Base-by-base conservation (phyloP, 495 filamentous ascomycete species). In the Pyrenula aspistea region DNA sequence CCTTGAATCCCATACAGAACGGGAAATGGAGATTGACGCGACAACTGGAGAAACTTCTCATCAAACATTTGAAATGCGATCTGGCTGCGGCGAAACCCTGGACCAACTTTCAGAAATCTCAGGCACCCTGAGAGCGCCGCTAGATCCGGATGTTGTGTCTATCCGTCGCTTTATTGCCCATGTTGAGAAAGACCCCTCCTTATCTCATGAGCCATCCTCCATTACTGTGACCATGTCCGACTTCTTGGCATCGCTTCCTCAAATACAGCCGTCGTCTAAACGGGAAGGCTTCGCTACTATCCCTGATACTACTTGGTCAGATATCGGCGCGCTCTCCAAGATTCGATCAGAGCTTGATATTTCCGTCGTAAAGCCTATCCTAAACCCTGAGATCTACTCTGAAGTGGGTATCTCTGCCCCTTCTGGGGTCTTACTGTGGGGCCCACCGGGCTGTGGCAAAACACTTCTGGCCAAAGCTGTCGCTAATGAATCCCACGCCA, bases 281-380 rank as follows among this genome's bases (percentile, higher is more conserved):
- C 84, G 93, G 19, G 94, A 98, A 74, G 93, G 93, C 58, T 98
- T 98, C 70, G 89, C 91, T 24, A 95, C 91, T 0, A 89, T 97
- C 50, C 93, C 93, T n/a, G 88, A 96, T 66, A 95, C 91, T 4
- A 96, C 89, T 1, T 98, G 92, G 93, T 75, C 82, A 31, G 84
- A 96, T 64, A 91, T 98, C 56, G 93, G 93, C 53, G 93, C 93
- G 2, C 77, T 98, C 15, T 71, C 83, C 25, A 77, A 78, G 20
- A 83, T 96, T 8, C 85, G 94, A 47, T 81, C 91, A 55, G 84
- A 94, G 62, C 82, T 98, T 4, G 77, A 86, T 54, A 87, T 86
- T 57, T 88, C 89, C 23, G 94, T 98, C 62, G 89, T 97, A 23
- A 87, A 94, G 52, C 94, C 93, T 1, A 98, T 98, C 73, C 85